These are phyloP conservation scores for Rhizophora mangle DNA, from an alignment of 345 rosid species.

Conservation along the genomic window DNA sequence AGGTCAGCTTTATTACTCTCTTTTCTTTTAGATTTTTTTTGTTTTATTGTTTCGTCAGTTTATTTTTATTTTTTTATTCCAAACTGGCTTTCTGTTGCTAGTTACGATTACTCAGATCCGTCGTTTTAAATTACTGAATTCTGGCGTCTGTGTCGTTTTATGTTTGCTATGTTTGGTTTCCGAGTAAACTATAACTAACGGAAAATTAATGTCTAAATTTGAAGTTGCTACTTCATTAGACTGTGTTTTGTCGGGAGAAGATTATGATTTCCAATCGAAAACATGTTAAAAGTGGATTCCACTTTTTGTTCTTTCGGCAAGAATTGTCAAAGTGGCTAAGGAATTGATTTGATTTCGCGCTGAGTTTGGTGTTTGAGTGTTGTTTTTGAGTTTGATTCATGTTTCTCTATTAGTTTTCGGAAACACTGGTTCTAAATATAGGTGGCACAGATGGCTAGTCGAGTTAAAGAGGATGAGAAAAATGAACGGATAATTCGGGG, in stretches of 20 bases:
- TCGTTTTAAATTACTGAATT: constrained; percentile 18
- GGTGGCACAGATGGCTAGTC: constrained; percentile 48
- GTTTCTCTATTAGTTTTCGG: background rate
- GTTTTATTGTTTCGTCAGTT: background rate
- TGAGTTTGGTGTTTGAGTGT: background rate
- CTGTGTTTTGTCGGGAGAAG: no score
- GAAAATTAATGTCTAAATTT: no score
- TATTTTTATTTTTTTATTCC: constrained; percentile 3
- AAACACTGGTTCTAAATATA: background rate
- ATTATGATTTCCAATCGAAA: no score
- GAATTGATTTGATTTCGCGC: no score
- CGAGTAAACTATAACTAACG: no score
- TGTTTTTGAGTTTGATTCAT: background rate
- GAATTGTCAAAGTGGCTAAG: no score
- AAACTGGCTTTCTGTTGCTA: background rate
- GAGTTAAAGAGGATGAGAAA: constrained; percentile 84
- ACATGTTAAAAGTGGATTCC: no score
- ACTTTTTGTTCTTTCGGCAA: no score
- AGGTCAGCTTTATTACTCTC: constrained; percentile 21
- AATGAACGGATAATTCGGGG: constrained; percentile 79
- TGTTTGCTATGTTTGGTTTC: background rate
- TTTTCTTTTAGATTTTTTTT: background rate
- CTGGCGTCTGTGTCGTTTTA: background rate
- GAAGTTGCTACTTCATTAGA: no score
- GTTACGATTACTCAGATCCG: constrained; percentile 37